Percentiles rank a stretch among this genome's conserved stretches.
phyloP scores from a whole-genome alignment of 495 filamentous ascomycete genomes.

The Bacidia gigantensis region DNA sequence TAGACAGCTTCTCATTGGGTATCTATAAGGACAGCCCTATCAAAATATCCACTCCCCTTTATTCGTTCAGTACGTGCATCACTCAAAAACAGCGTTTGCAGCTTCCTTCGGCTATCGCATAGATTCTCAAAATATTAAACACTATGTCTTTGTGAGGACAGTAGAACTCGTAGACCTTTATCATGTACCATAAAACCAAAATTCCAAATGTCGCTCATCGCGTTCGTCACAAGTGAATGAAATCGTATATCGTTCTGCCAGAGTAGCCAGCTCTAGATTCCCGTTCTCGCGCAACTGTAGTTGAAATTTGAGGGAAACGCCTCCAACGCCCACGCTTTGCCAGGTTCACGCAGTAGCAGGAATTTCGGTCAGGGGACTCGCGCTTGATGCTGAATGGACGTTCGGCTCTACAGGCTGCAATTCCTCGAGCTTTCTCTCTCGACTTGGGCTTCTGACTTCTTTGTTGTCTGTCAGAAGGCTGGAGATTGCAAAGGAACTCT shows the following conservation, averaged over 20 bases:
- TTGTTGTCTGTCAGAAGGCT: conserved; percentile 16
- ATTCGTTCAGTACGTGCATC: too few relatives aligned
- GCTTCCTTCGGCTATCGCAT: background rate
- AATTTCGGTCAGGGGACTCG: background rate
- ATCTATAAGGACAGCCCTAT: too few relatives aligned
- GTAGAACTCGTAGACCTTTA: background rate
- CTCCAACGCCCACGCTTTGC: background rate
- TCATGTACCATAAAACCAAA: background rate
- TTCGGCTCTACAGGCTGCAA: background rate
- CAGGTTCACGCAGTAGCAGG: background rate
- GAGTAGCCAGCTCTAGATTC: background rate
- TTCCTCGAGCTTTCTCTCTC: conserved; percentile 6
- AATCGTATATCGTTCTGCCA: too few relatives aligned
- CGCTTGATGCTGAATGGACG: background rate
- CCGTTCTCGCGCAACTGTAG: background rate
- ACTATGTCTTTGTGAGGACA: conserved; percentile 1
- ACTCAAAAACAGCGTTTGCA: background rate
- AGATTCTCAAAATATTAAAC: background rate
- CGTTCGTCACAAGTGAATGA: too few relatives aligned
- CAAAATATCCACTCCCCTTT: too few relatives aligned
- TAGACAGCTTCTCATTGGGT: too few relatives aligned
- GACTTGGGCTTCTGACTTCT: conserved; percentile 13
- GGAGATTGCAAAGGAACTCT: conserved; percentile 7
- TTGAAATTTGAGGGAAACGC: background rate
- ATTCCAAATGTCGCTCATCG: background rate